Base-by-base conservation (phyloP, 495 filamentous ascomycete genomes). In the Aeminium ludgeri region DNA sequence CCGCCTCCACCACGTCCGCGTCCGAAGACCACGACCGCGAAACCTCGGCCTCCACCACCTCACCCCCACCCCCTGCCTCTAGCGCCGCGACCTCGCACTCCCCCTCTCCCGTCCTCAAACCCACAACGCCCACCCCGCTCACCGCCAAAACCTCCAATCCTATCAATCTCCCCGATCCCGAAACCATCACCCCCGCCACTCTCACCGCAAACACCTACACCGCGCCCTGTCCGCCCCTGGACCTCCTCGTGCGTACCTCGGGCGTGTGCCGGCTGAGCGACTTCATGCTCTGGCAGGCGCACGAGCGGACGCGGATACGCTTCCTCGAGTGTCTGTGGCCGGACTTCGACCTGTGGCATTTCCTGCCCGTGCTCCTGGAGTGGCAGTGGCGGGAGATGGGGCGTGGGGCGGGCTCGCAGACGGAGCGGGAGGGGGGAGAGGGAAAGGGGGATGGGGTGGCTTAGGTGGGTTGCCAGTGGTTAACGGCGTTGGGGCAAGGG, bases 251-350 rank as follows among this genome's bases (percentile, higher is more conserved):
- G 15, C 70, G 89, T 19, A 97, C 89, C 0, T 91, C 82, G 37
- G 89, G 84, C 20, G 89, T 97, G 10, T 79, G 86, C 53, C 69
- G 89, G 16, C 60, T 97, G 43, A 92, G 83, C 51, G 89, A 97
- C 54, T 97, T 96, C 53, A 86, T 97, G 86, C 74, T 97, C 38
- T 97, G 89, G 89, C 89, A 97, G 59, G 86, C 81, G 51, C 86
- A 96, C 50, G 69, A 91, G 52, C 66, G 87, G 32, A 96, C 89
- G 0, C 78, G 93, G 40, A 78, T 96, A 40, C 82, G 83, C 30
- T 97, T 96, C 60, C 57, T 94, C 30, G 73, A 94, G 42, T 87
- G 83, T 41, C 62, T 96, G 32, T 97, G 89, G 89, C 89, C 89
- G 3, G 85, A 96, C 49, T 94, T 97, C 49, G 86, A 91, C 54